A percentile compares a stretch with the other conserved stretches of the same genome.
phyloP scores from a whole-genome alignment of 2,329 filamentous ascomycete genomes.

The Fusarium napiforme region DNA sequence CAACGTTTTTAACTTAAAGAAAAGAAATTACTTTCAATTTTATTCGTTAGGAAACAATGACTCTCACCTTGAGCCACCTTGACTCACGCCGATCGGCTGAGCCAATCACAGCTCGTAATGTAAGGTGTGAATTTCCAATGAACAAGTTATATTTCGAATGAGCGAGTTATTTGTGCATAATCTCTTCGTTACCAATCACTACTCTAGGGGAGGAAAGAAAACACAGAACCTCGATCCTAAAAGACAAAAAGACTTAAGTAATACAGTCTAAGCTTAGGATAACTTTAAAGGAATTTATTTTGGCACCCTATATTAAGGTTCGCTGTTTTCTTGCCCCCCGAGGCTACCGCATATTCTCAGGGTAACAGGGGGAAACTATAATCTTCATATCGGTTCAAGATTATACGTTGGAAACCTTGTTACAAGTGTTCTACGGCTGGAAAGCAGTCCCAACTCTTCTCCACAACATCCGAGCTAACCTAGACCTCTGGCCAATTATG shows the following conservation, averaged over 20 bases:
- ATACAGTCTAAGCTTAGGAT: too few relatives aligned
- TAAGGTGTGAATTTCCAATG: not conserved
- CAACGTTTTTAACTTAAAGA: too few relatives aligned
- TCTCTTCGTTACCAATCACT: too few relatives aligned
- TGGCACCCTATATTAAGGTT: too few relatives aligned
- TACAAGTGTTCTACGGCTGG: not conserved
- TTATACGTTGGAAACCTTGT: not conserved
- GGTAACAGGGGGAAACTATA: fast-evolving
- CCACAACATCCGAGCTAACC: not conserved
- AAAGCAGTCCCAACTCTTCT: not conserved
- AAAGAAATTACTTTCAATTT: too few relatives aligned
- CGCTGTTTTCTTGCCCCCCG: too few relatives aligned
- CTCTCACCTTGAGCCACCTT: slow-evolving; percentile 18
- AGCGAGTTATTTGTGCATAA: not conserved
- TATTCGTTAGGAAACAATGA: not conserved
- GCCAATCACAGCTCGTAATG: not conserved
- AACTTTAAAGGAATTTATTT: too few relatives aligned
- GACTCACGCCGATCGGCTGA: slow-evolving; percentile 41
- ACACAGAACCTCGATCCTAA: too few relatives aligned
- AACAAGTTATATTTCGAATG: not conserved
- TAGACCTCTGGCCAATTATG: not conserved
- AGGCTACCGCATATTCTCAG: too few relatives aligned
- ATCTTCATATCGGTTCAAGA: not conserved
- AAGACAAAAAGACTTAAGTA: too few relatives aligned
- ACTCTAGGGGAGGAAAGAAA: too few relatives aligned